Conservation (phyloP, 306 rosid genomes). For the Quercus robur region DNA sequence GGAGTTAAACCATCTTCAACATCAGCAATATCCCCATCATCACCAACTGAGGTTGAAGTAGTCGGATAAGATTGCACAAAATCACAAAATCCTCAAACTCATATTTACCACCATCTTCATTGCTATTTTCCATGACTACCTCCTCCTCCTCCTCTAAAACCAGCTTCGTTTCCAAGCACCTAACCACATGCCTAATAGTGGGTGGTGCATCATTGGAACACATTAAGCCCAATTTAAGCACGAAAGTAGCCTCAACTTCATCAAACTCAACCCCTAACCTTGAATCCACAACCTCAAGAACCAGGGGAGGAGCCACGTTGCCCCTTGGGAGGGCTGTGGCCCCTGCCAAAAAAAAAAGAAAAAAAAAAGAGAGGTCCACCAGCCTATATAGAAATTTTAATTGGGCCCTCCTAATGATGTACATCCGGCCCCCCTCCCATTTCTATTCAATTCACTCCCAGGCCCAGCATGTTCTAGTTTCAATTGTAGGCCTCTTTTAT, state of each 20-base stretch:
- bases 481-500: too few relatives aligned
- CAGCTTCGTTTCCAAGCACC: slow-evolving; percentile 19
- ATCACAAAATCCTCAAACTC: background rate
- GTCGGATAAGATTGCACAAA: slow-evolving; percentile 4
- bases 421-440: too few relatives aligned
- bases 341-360: too few relatives aligned
- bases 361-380: too few relatives aligned
- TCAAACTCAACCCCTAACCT: slow-evolving; percentile 18
- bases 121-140: too few relatives aligned
- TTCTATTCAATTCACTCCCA: too few relatives aligned
- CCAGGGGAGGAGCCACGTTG: too few relatives aligned
- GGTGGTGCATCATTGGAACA: slow-evolving; percentile 28
- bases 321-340: too few relatives aligned
- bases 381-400: too few relatives aligned
- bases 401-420: too few relatives aligned
- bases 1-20: slow-evolving; percentile 12
- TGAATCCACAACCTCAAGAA: slow-evolving; percentile 23
- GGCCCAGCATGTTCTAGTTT: too few relatives aligned
- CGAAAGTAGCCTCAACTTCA: slow-evolving; percentile 26
- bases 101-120: too few relatives aligned
- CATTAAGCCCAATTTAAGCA: slow-evolving; percentile 27
- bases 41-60: background rate
- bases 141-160: slow-evolving; percentile 3
- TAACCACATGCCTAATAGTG: slow-evolving; percentile 19
- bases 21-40: slow-evolving; percentile 4